These are phyloP conservation scores for Neonectria magnoliae DNA, from an alignment of 2,329 filamentous ascomycete species.

Conservation along the genomic window DNA sequence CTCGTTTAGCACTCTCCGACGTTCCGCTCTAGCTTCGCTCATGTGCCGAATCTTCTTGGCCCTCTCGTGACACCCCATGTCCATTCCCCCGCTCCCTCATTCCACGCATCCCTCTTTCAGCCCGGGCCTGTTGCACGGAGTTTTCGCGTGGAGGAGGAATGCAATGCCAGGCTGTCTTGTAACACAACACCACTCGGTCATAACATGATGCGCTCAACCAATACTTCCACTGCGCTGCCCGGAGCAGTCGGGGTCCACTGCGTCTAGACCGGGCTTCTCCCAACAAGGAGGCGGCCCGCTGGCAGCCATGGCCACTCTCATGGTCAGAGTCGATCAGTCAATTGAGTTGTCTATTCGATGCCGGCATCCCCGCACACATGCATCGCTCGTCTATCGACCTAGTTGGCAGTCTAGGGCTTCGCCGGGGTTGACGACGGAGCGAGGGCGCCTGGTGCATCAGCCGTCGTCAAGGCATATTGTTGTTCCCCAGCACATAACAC, in stretches of 20 bases:
- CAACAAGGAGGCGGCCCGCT: not conserved
- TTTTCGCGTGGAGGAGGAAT: conserved; percentile 1
- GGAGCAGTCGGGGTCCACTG: not conserved
- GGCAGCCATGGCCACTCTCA: not conserved
- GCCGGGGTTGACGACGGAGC: not conserved
- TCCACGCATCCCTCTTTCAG: not conserved
- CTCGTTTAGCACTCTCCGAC: not conserved
- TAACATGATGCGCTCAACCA: not conserved
- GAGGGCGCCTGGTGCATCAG: conserved; percentile 15
- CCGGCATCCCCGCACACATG: conserved; percentile 21
- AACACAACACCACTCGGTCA: not conserved
- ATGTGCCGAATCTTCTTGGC: not conserved
- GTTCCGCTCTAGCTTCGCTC: not conserved
- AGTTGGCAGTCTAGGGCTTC: not conserved
- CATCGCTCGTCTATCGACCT: conserved; percentile 21
- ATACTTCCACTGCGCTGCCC: not conserved
- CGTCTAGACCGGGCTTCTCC: not conserved
- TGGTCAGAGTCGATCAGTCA: conserved; percentile 4
- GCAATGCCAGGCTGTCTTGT: not conserved
- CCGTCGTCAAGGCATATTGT: conserved; percentile 13
- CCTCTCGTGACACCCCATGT: not conserved
- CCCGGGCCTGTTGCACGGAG: not conserved
- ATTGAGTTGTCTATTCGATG: conserved; percentile 13
- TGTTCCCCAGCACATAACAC: conserved; percentile 8
- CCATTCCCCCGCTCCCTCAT: conserved; percentile 10